Evolutionary conservation across 768 basidiomycete species (phyloP), one percentile per base, ranked within the genome.

Genomic region (Agaricus blazei): DNA sequence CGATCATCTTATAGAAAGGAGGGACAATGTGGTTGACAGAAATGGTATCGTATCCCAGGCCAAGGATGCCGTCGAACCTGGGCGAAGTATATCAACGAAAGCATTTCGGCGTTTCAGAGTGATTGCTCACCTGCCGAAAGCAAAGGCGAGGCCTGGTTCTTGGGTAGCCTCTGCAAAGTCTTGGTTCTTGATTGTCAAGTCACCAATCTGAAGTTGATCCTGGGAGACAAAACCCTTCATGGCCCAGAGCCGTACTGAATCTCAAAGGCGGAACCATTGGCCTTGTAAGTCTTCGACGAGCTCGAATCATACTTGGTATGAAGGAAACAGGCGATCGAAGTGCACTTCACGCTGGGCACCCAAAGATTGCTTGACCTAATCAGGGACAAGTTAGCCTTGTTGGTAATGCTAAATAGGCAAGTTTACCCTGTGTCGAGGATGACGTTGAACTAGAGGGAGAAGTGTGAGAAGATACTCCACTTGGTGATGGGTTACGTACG

Each of bases 111-210:
- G 43, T 28, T 53, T 14, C 40, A 7, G 49, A 19, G 40, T 12
- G 42, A 47, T 24, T 23, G 75, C 89, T 65, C 62, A 93, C 89
- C 89, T 93, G 66, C 93, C 93, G 61, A 96, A 98, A 27, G 97
- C 96, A 67, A 99, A 99, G 4, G 95, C 87, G 48, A 99, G 85
- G 44, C 97, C 97, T 23, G 97, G 97, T 67, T 98, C 96, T 70
- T 93, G 91, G 56, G 85, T 87, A 1, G 95, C 93, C 74, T 98
- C 97, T 9, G 94, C 96, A 63, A 99, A 99, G 65, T 93, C 87
- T 67, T 91, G 90, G 11, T 72, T 58, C 63, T 74, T 76, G 68
- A 99, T 80, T 27, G 69, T 68, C 45, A 99, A 67, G 67, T 97
- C 97, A 38, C 93, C 93, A 57, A 99, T 93, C 7, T 68, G 67